Conservation (phyloP, 2,329 filamentous ascomycete genomes). For the Polytolypa hystricis region DNA sequence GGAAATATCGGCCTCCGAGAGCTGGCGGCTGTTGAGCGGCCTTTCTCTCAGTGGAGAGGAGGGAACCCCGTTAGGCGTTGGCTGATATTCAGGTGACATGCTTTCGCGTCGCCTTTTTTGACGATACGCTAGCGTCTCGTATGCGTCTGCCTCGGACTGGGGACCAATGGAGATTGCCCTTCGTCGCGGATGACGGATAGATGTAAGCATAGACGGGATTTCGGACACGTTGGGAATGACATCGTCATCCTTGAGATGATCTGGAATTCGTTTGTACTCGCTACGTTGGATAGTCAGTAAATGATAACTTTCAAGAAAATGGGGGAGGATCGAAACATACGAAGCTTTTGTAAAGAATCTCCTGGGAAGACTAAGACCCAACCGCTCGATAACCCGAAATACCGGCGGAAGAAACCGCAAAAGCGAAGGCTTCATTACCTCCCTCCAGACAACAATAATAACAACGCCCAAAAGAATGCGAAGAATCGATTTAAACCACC, state of each 20-base stretch:
- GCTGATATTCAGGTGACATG: conserved; percentile 29
- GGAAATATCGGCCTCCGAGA: background rate
- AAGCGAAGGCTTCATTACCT: conserved; percentile 73
- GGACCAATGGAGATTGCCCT: conserved; percentile 83
- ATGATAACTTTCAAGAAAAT: conserved; percentile 6
- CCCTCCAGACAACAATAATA: conserved; percentile 81
- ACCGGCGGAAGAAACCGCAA: conserved; percentile 70
- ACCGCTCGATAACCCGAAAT: conserved; percentile 73
- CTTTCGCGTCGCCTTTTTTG: conserved; percentile 57
- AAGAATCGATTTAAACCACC: conserved; percentile 50
- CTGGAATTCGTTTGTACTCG: conserved; percentile 67
- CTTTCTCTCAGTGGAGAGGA: conserved; percentile 6
- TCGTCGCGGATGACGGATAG: conserved; percentile 65
- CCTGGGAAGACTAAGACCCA: conserved; percentile 69
- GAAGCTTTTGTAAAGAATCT: conserved; percentile 86
- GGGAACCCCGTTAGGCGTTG: conserved; percentile 9
- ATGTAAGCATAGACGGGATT: conserved; percentile 68
- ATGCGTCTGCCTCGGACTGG: conserved; percentile 90
- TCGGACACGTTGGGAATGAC: conserved; percentile 84
- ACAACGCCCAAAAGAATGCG: conserved; percentile 71
- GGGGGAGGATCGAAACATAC: conserved; percentile 30
- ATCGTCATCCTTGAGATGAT: conserved; percentile 66
- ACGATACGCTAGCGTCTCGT: conserved; percentile 86
- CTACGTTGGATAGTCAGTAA: conserved; percentile 33
- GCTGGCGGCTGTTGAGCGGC: conserved; percentile 15